phyloP scores from a whole-genome alignment of 306 rosid species.

The Datisca glomerata region DNA sequence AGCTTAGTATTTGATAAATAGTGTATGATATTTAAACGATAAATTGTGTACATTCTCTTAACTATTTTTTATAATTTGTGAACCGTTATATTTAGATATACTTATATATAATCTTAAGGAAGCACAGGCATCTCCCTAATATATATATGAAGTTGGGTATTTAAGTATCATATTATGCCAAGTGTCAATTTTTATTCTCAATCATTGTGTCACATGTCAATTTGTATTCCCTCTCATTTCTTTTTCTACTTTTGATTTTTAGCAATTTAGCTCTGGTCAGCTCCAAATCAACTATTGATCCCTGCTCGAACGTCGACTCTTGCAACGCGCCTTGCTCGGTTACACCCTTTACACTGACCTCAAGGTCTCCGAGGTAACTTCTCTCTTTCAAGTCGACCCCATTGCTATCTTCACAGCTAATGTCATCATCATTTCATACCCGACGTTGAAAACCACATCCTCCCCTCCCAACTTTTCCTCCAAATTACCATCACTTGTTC shows the following conservation, averaged over 20 bases:
- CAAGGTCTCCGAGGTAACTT: slow-evolving; percentile 81
- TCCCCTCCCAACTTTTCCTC: slow-evolving; percentile 70
- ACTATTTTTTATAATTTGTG: too few relatives aligned
- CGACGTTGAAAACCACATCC: slow-evolving; percentile 88
- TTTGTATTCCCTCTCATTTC: slow-evolving; percentile 9
- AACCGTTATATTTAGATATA: too few relatives aligned
- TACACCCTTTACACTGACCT: slow-evolving; percentile 94
- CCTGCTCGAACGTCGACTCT: slow-evolving; percentile 78
- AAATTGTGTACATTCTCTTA: too few relatives aligned
- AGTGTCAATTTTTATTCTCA: too few relatives aligned
- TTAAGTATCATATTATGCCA: too few relatives aligned
- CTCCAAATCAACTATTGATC: slow-evolving; percentile 88
- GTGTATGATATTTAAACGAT: too few relatives aligned
- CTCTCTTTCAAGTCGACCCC: slow-evolving; percentile 89
- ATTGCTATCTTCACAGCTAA: slow-evolving; percentile 72
- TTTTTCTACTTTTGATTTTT: slow-evolving; percentile 11
- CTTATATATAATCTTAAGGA: too few relatives aligned
- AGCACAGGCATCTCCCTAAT: too few relatives aligned
- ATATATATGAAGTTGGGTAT: too few relatives aligned
- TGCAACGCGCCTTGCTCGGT: slow-evolving; percentile 80
- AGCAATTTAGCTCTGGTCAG: slow-evolving; percentile 19
- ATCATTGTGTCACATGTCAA: too few relatives aligned
- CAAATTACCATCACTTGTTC: slow-evolving; percentile 76
- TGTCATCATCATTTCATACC: slow-evolving; percentile 81
- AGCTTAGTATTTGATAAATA: too few relatives aligned